Conservation (phyloP, 768 basidiomycete species). For the Tulasnella sp. region DNA sequence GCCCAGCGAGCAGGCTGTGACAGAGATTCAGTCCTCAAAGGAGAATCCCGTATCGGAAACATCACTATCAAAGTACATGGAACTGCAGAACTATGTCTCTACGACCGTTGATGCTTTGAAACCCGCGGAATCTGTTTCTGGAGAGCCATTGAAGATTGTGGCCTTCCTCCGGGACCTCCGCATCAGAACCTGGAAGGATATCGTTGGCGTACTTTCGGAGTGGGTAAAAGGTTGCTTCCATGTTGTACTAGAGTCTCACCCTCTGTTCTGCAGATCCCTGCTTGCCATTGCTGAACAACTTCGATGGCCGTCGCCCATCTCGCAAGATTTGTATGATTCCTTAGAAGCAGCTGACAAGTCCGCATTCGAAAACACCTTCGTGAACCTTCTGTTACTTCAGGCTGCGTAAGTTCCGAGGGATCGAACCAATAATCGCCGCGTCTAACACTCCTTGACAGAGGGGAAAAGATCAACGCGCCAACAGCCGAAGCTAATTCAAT, state of each 20-base stretch:
- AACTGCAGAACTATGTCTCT: constrained; percentile 53
- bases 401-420: constrained; percentile 48
- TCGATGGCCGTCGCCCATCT: constrained; percentile 73
- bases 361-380: constrained; percentile 68
- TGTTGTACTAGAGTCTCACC: not conserved
- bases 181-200: constrained; percentile 66
- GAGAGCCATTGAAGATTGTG: constrained; percentile 46
- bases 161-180: constrained; percentile 54
- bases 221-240: constrained; percentile 33
- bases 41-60: constrained; percentile 36
- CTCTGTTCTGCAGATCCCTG: constrained; percentile 45
- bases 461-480: constrained; percentile 37
- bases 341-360: constrained; percentile 45
- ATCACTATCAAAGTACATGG: constrained; percentile 50
- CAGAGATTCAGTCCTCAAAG: constrained; percentile 41
- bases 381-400: constrained; percentile 70
- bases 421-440: not conserved
- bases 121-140: constrained; percentile 35
- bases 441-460: constrained; percentile 34
- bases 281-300: constrained; percentile 59
- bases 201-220: constrained; percentile 58
- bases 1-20: constrained; percentile 50
- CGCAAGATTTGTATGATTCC: constrained; percentile 43
- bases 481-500: constrained; percentile 16
- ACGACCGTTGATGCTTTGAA: constrained; percentile 42